A percentile compares a stretch with the other conserved stretches of the same genome.
These are phyloP conservation scores for Colletotrichum sp. DNA, from an alignment of 2,329 filamentous ascomycete species.

Conservation along the genomic window DNA sequence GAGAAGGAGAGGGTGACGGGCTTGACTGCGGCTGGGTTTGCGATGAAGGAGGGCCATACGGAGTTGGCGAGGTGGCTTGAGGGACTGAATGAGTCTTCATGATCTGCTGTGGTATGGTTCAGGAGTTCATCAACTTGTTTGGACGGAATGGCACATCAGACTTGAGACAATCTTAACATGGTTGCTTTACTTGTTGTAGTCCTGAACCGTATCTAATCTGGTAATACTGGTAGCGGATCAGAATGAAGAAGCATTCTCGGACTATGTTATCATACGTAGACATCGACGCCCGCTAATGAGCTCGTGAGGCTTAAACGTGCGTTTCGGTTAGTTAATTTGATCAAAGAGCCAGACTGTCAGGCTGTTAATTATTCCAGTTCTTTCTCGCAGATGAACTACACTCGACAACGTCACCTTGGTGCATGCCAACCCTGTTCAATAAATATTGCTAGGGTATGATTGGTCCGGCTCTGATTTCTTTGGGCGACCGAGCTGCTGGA, in stretches of 20 bases:
- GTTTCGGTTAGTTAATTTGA: background rate
- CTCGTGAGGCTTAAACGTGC: background rate
- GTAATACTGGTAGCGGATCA: background rate
- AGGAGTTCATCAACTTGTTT: background rate
- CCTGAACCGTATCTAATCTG: background rate
- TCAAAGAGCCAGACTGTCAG: background rate
- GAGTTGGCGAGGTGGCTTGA: background rate
- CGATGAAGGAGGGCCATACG: background rate
- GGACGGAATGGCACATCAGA: background rate
- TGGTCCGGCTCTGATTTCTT: background rate
- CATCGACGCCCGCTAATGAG: background rate
- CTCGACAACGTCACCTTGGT: background rate
- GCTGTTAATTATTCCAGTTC: fast-evolving
- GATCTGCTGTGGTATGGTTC: background rate
- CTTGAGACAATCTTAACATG: background rate
- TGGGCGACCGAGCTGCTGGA: background rate
- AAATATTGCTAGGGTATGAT: background rate
- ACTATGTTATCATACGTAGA: background rate
- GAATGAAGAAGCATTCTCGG: background rate
- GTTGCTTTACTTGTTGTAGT: background rate
- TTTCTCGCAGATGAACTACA: background rate
- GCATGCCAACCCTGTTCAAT: background rate
- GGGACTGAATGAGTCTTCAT: background rate
- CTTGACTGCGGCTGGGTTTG: background rate
- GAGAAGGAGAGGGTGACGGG: background rate